These are phyloP conservation scores for Lentinula edodes DNA, from an alignment of 768 basidiomycete genomes.

Conservation along the genomic window DNA sequence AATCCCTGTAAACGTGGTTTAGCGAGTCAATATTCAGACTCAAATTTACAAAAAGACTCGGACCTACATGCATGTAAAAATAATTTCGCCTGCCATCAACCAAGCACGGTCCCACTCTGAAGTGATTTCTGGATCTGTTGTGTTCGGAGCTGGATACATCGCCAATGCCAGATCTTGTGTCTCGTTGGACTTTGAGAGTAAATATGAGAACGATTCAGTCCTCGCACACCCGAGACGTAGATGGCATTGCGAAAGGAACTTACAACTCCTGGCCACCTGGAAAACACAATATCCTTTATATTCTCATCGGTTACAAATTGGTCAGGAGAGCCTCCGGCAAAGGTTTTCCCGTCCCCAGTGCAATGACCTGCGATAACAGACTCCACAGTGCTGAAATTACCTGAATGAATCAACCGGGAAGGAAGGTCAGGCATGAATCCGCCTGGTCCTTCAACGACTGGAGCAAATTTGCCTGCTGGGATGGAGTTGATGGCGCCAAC, in stretches of 20 bases:
- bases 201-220: too few relatives aligned
- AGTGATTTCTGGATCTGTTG: slow-evolving; percentile 27
- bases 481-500: slow-evolving; percentile 33
- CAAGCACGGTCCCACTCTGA: slow-evolving; percentile 35
- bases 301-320: slow-evolving; percentile 36
- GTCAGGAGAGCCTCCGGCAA: slow-evolving; percentile 29
- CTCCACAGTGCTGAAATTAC: slow-evolving; percentile 27
- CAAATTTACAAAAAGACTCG: too few relatives aligned
- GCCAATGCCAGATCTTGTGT: slow-evolving; percentile 28
- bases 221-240: too few relatives aligned
- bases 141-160: slow-evolving; percentile 31
- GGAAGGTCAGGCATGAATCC: slow-evolving; percentile 30
- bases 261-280: slow-evolving; percentile 30
- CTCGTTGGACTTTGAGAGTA: slow-evolving; percentile 23
- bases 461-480: slow-evolving; percentile 23
- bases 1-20: slow-evolving; percentile 25
- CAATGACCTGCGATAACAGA: slow-evolving; percentile 34
- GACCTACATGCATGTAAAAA: slow-evolving; percentile 39
- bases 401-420: slow-evolving; percentile 26
- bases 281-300: slow-evolving; percentile 26
- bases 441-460: slow-evolving; percentile 22
- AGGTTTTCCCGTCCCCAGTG: slow-evolving; percentile 37
- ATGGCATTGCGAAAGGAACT: slow-evolving; percentile 3
- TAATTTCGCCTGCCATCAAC: slow-evolving; percentile 34
- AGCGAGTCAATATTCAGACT: neutral